A percentile compares a stretch with the other conserved stretches of the same genome.
These are phyloP conservation scores for Vitis rotundifolia DNA, from an alignment of 164 flowering plant genomes.

Conservation along the genomic window DNA sequence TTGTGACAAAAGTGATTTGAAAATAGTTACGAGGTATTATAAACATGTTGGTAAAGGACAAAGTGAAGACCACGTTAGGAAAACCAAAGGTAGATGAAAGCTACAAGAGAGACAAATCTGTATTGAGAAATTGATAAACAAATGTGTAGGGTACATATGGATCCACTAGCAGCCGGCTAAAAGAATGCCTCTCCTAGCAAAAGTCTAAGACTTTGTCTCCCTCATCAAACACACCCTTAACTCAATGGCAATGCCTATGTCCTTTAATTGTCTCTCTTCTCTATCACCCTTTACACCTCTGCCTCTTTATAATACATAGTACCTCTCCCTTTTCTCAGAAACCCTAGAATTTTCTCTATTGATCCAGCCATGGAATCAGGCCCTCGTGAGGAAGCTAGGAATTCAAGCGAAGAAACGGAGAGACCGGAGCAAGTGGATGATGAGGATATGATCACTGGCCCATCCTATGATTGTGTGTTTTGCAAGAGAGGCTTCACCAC, in stretches of 20 bases:
- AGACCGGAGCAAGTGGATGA: conserved; percentile 6
- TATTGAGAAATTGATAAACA: background rate
- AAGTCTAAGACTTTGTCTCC: conserved; percentile 19
- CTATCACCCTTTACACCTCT: background rate
- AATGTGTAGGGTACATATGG: background rate
- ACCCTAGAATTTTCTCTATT: background rate
- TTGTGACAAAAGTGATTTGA: background rate
- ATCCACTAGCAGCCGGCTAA: conserved; percentile 18
- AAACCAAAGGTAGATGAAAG: conserved; percentile 11
- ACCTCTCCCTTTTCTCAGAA: background rate
- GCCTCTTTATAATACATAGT: background rate
- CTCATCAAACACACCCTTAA: background rate
- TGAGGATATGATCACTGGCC: conserved; percentile 6
- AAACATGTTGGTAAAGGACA: background rate
- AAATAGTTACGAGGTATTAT: background rate
- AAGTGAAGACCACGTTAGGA: conserved; percentile 8
- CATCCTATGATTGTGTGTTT: conserved; percentile 57
- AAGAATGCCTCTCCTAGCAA: conserved; percentile 8
- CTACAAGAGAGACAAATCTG: conserved; percentile 9
- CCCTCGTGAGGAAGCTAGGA: conserved; percentile 1
- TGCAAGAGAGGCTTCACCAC: conserved; percentile 67
- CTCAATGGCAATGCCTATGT: conserved; percentile 15
- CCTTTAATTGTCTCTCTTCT: conserved; percentile 15
- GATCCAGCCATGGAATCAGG: conserved; percentile 9
- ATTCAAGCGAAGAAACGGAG: conserved; percentile 17